These are phyloP conservation scores for Coemansia sp. DNA, from an alignment of 192 early-diverging fungal species.

Conservation along the genomic window DNA sequence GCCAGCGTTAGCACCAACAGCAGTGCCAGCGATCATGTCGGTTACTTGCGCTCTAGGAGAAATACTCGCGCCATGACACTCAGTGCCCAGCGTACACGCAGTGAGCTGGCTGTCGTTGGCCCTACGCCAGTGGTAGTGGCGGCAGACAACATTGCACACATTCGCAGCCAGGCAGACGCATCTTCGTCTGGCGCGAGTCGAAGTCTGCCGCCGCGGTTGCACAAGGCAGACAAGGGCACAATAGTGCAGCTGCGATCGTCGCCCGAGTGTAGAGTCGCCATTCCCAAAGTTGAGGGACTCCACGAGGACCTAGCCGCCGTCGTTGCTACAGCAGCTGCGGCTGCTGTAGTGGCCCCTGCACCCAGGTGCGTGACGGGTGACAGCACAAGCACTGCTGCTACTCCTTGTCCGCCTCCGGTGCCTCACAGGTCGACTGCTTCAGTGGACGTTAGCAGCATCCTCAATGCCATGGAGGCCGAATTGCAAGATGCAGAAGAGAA, in stretches of 20 bases:
- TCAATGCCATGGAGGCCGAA: slow-evolving; percentile 25
- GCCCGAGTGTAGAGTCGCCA: slow-evolving; percentile 27
- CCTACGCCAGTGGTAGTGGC: slow-evolving; percentile 12
- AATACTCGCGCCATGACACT: slow-evolving; percentile 39
- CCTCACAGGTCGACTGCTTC: slow-evolving; percentile 41
- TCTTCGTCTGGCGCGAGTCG: not conserved
- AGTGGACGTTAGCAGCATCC: slow-evolving; percentile 25
- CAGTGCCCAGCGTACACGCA: slow-evolving; percentile 49
- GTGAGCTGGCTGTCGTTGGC: slow-evolving; percentile 40
- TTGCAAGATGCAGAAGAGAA: slow-evolving; percentile 5
- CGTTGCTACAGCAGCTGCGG: not conserved
- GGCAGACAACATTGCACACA: not conserved
- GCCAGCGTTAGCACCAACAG: slow-evolving; percentile 21
- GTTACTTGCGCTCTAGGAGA: slow-evolving; percentile 47
- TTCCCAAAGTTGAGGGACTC: slow-evolving; percentile 35
- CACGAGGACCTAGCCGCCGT: slow-evolving; percentile 18
- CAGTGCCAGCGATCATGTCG: slow-evolving; percentile 34
- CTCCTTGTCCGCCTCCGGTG: not conserved
- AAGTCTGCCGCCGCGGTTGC: slow-evolving; percentile 28
- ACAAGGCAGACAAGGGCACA: slow-evolving; percentile 49
- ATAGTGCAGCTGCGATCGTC: slow-evolving; percentile 54
- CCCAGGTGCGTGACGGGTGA: not conserved
- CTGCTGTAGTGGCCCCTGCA: not conserved
- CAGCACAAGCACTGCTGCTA: not conserved
- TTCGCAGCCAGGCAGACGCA: not conserved